These are phyloP conservation scores for Colletotrichum magnum DNA, from an alignment of 2,329 filamentous ascomycete genomes.

Conservation along the genomic window DNA sequence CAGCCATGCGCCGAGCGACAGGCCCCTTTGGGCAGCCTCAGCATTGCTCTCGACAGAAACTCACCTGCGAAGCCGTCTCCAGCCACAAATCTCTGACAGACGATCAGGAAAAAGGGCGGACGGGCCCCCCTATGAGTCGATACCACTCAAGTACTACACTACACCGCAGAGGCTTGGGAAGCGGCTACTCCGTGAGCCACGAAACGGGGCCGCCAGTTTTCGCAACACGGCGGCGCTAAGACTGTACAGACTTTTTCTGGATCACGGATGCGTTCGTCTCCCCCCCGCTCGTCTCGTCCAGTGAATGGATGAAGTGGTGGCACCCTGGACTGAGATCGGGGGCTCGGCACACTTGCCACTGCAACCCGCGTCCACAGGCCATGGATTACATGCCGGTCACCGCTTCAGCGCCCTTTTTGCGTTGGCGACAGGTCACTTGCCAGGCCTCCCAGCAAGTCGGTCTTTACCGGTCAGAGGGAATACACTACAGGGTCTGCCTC, in stretches of 20 bases:
- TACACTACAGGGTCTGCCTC: not conserved
- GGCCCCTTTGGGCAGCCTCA: not conserved
- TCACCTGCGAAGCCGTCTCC: slow-evolving; percentile 19
- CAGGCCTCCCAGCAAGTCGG: slow-evolving; percentile 30
- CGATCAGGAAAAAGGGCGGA: slow-evolving; percentile 17
- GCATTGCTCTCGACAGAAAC: slow-evolving; percentile 26
- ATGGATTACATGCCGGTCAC: slow-evolving; percentile 28
- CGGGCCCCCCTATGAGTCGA: slow-evolving; percentile 16
- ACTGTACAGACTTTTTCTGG: slow-evolving; percentile 33
- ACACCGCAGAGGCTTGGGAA: slow-evolving; percentile 7
- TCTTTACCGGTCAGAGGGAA: slow-evolving; percentile 21
- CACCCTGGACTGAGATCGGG: slow-evolving; percentile 30
- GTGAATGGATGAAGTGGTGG: slow-evolving; percentile 21
- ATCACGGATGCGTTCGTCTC: slow-evolving; percentile 35
- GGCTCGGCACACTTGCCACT: slow-evolving; percentile 38
- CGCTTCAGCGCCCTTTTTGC: slow-evolving; percentile 30
- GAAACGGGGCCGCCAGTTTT: slow-evolving; percentile 20
- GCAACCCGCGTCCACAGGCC: slow-evolving; percentile 17
- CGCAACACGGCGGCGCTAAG: slow-evolving; percentile 16
- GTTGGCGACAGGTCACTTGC: slow-evolving; percentile 26
- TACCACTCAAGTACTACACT: not conserved
- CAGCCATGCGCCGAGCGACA: slow-evolving; percentile 31
- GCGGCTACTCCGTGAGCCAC: slow-evolving; percentile 17
- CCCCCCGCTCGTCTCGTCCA: slow-evolving; percentile 31
- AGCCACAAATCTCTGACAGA: slow-evolving; percentile 28